Evolutionary conservation across 176 grass and related monocot species (phyloP).

Genomic region (Phoenix dactylifera): DNA sequence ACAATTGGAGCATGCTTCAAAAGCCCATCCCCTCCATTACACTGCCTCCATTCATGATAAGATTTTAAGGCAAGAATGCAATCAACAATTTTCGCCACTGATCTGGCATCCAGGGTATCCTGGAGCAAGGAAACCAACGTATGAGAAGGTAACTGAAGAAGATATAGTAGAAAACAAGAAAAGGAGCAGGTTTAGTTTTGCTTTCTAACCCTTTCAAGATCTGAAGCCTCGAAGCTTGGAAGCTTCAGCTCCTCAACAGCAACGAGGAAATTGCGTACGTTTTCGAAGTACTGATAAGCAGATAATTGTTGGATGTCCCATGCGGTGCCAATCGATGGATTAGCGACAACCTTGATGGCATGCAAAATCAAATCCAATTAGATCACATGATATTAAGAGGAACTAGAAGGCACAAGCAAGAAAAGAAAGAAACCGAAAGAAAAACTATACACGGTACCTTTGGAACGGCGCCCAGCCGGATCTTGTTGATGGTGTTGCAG

Average conservation of each 20-base stretch:
- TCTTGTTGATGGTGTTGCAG: conserved; percentile 78
- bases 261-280: conserved; percentile 86
- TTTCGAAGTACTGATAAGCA: conserved; percentile 88
- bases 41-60: conserved; percentile 53
- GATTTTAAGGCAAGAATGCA: conserved; percentile 65
- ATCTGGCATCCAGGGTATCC: conserved; percentile 58
- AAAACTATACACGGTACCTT: conserved; percentile 31
- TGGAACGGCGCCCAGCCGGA: conserved; percentile 47
- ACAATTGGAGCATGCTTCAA: conserved; percentile 48
- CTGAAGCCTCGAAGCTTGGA: conserved; percentile 68
- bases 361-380: not conserved
- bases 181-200: not conserved
- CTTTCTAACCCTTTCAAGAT: conserved; percentile 59
- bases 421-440: not conserved
- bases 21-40: conserved; percentile 25
- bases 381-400: not conserved
- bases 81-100: conserved; percentile 61
- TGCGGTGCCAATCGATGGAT: conserved; percentile 21
- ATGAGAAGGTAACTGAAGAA: too few species aligned
- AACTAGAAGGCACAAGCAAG: not conserved
- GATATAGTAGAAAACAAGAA: not conserved
- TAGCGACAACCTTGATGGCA: conserved; percentile 20
- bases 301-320: conserved; percentile 55
- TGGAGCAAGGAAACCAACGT: conserved; percentile 26
- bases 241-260: conserved; percentile 64